Percentiles rank a stretch among this genome's conserved stretches.
These are phyloP conservation scores for Aspergillus diversus DNA, from an alignment of 495 filamentous ascomycete genomes.

Conservation along the genomic window DNA sequence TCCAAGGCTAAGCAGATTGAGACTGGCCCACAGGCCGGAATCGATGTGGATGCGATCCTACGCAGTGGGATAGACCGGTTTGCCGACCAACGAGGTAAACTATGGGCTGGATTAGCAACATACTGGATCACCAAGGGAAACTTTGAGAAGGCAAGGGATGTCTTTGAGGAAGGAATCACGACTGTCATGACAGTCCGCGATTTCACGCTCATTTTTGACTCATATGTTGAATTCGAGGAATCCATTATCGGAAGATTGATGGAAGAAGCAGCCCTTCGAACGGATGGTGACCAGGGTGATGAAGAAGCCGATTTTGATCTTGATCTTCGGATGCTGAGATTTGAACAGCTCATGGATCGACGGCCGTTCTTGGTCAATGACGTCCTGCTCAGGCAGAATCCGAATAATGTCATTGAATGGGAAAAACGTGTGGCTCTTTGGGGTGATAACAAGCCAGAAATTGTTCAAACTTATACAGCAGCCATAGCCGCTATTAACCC, in stretches of 20 bases:
- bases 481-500: constrained; percentile 92
- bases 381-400: constrained; percentile 92
- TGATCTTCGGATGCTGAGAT: constrained; percentile 96
- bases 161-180: constrained; percentile 95
- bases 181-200: constrained; percentile 99
- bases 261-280: constrained; percentile 80
- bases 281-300: constrained; percentile 79
- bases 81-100: constrained; percentile 89
- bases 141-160: constrained; percentile 88
- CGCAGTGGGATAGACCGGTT: constrained; percentile 92
- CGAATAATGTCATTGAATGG: constrained; percentile 96
- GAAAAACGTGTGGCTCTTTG: constrained; percentile 93
- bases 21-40: constrained; percentile 74
- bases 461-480: constrained; percentile 93
- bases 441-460: constrained; percentile 89
- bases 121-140: constrained; percentile 95
- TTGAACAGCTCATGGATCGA: constrained; percentile 97
- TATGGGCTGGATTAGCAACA: constrained; percentile 95
- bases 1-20: constrained; percentile 85
- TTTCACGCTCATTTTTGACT: constrained; percentile 95
- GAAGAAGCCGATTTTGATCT: constrained; percentile 93
- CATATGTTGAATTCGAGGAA: constrained; percentile 96
- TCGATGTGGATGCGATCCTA: constrained; percentile 93
- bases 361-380: constrained; percentile 97
- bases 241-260: constrained; percentile 89